Conservation (phyloP, 768 basidiomycete species). For the Xerocomus spinulosus region DNA sequence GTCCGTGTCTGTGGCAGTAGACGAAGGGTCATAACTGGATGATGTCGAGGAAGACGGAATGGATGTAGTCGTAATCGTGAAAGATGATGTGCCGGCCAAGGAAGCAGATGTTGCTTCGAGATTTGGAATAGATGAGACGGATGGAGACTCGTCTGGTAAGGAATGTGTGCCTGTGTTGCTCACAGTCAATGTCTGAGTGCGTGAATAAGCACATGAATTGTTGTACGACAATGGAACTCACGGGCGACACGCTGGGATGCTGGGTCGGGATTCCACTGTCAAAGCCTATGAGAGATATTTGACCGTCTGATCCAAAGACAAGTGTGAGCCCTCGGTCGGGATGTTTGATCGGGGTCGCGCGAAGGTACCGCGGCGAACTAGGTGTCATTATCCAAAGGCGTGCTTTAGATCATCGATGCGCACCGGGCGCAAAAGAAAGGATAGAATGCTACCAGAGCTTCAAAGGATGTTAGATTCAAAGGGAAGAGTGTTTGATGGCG, state of each 20-base stretch:
- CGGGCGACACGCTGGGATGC: neutral
- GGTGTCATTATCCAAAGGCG: constrained; percentile 17
- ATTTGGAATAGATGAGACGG: constrained; percentile 13
- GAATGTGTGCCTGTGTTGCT: constrained; percentile 3
- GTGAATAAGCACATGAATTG: neutral
- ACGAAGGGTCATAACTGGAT: constrained; percentile 6
- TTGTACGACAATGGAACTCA: neutral
- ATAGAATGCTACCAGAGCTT: constrained; percentile 16
- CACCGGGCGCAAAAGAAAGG: constrained; percentile 25
- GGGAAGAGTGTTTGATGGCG: constrained; percentile 3
- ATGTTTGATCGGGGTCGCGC: constrained; percentile 10
- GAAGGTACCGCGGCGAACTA: constrained; percentile 8
- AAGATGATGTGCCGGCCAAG: constrained; percentile 1
- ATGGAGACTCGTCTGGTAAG: neutral
- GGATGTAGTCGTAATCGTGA: neutral
- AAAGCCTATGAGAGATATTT: constrained; percentile 25
- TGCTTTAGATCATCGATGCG: constrained; percentile 22
- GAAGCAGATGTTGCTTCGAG: constrained; percentile 18
- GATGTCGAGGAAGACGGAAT: constrained; percentile 1
- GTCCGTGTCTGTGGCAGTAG: constrained; percentile 13
- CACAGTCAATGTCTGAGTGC: constrained; percentile 6
- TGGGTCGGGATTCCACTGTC: constrained; percentile 4
- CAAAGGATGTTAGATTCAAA: neutral
- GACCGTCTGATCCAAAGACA: constrained; percentile 25
- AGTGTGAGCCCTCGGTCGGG: constrained; percentile 21